Evolutionary conservation across 495 filamentous ascomycete species (phyloP).

Genomic region (Polyplosphaeria fusca): DNA sequence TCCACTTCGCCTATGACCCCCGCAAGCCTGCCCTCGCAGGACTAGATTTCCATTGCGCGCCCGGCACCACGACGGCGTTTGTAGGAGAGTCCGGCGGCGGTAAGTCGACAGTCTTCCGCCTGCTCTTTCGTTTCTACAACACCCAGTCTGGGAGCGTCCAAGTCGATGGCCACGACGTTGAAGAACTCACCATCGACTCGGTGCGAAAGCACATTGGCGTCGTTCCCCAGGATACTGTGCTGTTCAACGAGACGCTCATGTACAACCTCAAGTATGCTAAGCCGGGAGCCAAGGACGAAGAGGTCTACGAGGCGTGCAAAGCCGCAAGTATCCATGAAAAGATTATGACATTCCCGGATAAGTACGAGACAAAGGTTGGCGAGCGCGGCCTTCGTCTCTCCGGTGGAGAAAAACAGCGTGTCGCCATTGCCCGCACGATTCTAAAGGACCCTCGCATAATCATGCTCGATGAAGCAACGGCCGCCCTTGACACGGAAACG

Average conservation of each 20-base stretch:
- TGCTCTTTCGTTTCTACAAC: constrained; percentile 96
- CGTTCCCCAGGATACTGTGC: constrained; percentile 91
- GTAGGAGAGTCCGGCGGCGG: constrained; percentile 96
- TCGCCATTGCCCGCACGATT: constrained; percentile 94
- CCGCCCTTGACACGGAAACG: constrained; percentile 90
- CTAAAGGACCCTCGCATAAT: constrained; percentile 95
- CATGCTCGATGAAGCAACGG: constrained; percentile 93
- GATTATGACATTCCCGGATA: constrained; percentile 88
- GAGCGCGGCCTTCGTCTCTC: constrained; percentile 90
- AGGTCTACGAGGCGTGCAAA: constrained; percentile 83
- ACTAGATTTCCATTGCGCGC: constrained; percentile 74
- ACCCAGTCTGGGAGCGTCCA: constrained; percentile 69
- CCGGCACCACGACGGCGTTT: constrained; percentile 90
- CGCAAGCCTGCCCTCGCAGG: constrained; percentile 82
- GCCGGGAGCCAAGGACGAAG: constrained; percentile 75
- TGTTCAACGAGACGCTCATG: constrained; percentile 98
- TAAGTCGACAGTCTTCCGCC: constrained; percentile 94
- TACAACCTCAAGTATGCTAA: constrained; percentile 96
- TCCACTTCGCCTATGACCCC: constrained; percentile 85
- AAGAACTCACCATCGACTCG: constrained; percentile 88
- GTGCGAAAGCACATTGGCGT: constrained; percentile 86
- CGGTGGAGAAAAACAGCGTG: constrained; percentile 94
- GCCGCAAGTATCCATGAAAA: constrained; percentile 95
- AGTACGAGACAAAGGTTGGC: constrained; percentile 87
- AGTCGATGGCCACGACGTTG: constrained; percentile 79